Percentiles rank a stretch among this genome's conserved stretches.
Evolutionary conservation across 768 basidiomycete genomes (phyloP).

Genomic region (Daedaleopsis nitida): DNA sequence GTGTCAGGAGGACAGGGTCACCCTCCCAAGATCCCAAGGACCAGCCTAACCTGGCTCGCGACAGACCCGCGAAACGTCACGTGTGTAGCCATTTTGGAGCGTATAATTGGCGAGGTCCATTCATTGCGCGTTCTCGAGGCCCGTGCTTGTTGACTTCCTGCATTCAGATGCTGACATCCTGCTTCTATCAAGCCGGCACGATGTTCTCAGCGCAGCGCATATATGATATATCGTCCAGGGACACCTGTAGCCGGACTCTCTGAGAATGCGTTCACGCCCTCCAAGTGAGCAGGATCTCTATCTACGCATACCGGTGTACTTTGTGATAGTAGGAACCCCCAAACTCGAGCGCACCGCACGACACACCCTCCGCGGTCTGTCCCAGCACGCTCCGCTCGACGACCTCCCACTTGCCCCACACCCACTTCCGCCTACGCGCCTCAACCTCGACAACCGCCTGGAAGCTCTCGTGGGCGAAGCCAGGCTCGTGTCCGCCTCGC

Average conservation of each 20-base stretch:
- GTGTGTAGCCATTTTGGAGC: background rate
- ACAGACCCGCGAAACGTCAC: background rate
- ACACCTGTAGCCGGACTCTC: too few species aligned
- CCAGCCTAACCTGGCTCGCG: background rate
- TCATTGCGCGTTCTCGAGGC: background rate
- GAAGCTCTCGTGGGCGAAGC: constrained; percentile 30
- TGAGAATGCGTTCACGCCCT: too few species aligned
- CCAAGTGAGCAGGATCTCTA: too few species aligned
- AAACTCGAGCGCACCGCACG: constrained; percentile 26
- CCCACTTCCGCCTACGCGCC: constrained; percentile 21
- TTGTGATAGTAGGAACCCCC: constrained; percentile 18
- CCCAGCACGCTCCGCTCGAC: constrained; percentile 24
- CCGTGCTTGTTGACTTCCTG: background rate
- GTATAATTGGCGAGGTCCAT: background rate
- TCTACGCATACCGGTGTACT: background rate
- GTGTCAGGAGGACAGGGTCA: background rate
- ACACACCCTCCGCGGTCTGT: constrained; percentile 6
- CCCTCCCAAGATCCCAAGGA: background rate
- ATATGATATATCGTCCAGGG: too few species aligned
- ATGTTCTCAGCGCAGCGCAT: too few species aligned
- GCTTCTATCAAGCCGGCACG: too few species aligned
- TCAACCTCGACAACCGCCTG: constrained; percentile 12
- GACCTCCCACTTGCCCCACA: constrained; percentile 25
- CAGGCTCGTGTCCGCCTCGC: constrained; percentile 24
- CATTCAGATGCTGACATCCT: background rate